Base-by-base conservation (phyloP, 768 basidiomycete species). In the Kwoniella newhampshirensis region DNA sequence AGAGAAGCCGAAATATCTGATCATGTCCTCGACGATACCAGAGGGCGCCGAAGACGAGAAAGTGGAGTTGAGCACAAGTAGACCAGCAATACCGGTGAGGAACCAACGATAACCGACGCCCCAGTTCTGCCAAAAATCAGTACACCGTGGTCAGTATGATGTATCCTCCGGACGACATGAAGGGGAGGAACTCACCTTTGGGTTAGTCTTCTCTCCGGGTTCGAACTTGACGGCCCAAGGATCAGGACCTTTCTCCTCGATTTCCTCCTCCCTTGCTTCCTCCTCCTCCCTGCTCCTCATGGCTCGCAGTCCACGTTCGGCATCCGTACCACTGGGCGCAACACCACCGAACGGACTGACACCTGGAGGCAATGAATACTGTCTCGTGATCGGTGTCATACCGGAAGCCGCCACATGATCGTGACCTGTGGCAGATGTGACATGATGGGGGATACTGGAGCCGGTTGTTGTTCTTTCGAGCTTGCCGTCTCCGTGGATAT, bases 21-120 rank as follows among this genome's bases (percentile, higher is more conserved):
- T 46, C 53, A 76, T 61, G 26, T 74, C 62, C 13, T 30, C 37
- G 20, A 73, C 58, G 52, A 76, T 69, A 41, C 75, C 75, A 9
- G 69, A 70, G 5, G 75, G 75, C 0, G 73, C 61, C 12, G 73
- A 74, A 37, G 73, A 74, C 0, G 75, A 68, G 55, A 76, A 76
- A 1, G 75, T 76, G 17, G 71, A 73, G 54, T 74, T 74, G 53
- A 76, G 63, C 11, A 76, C 75, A 25, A 74, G 61, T 1, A 74
- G 48, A 32, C 70, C 70, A 8, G 68, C 70, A 4, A 72, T 59
- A 43, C 59, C 66, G 12, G 75, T 76, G 30, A 76, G 42, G 26
- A 53, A 64, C 75, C 75, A 76, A 45, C 75, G 59, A 46, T 67
- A 73, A 3, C 26, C 40, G 21, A 71, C 64, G 1, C 63, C 63